These are phyloP conservation scores for Aspergillus affinis DNA, from an alignment of 495 filamentous ascomycete genomes.

Conservation along the genomic window DNA sequence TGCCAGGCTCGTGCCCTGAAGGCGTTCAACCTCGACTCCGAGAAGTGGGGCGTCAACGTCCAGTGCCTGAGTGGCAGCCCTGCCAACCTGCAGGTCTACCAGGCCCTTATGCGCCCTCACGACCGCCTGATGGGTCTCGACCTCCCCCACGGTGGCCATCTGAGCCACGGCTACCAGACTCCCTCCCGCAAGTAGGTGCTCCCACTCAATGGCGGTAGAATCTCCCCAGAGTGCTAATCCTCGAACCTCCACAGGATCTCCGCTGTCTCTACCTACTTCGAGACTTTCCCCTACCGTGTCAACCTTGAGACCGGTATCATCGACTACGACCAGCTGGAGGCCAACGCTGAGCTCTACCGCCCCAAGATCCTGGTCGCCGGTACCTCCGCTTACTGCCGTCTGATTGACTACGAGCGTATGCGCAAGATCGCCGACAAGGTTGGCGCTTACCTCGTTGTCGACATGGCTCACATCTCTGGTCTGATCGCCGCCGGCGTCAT, in stretches of 20 bases:
- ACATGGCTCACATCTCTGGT: conserved; percentile 99
- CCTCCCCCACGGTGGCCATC: conserved; percentile 94
- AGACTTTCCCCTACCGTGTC: conserved; percentile 91
- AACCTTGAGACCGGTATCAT: conserved; percentile 93
- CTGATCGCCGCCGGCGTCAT: conserved; percentile 92
- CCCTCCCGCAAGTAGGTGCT: conserved; percentile 75
- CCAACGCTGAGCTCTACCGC: conserved; percentile 90
- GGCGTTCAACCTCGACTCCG: conserved; percentile 81
- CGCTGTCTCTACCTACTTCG: conserved; percentile 90
- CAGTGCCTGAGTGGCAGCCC: conserved; percentile 87
- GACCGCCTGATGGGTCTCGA: conserved; percentile 97
- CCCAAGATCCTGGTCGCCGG: conserved; percentile 95
- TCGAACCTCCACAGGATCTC: conserved; percentile 62
- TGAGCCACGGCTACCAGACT: conserved; percentile 98
- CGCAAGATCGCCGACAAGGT: conserved; percentile 93
- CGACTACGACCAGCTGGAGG: conserved; percentile 91
- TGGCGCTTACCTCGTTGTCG: conserved; percentile 90
- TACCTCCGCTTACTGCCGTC: conserved; percentile 96
- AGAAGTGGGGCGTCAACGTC: conserved; percentile 98
- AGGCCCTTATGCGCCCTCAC: conserved; percentile 96
- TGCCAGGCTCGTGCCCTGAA: conserved; percentile 94
- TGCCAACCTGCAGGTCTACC: conserved; percentile 98
- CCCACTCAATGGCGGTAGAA: neutral
- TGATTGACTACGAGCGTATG: conserved; percentile 97
- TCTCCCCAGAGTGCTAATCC: conserved; percentile 16